Base-by-base conservation (phyloP, 345 rosid genomes). In the Linum trigynum region DNA sequence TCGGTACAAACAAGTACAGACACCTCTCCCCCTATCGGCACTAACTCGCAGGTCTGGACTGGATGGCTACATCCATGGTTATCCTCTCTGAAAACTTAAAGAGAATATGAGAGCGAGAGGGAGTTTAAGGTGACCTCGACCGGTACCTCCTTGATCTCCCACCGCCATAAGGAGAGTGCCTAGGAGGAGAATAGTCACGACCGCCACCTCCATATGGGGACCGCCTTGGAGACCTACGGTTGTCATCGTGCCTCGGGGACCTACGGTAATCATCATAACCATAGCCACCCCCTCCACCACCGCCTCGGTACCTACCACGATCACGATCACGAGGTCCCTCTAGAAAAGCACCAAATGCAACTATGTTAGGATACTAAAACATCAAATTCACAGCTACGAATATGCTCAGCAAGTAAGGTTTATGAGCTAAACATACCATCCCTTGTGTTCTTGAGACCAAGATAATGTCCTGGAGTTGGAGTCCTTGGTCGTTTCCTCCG, bases 401-500 rank as follows among this genome's bases (percentile, higher is more conserved):
- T 11, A 32, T 57, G 10, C 62, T 37, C 14, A 23, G 48, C 3
- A 51, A 9, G 32, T 17, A 64, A 61, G 11, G 32, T 23, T 51
- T 16, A 16, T 38, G 41, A 50, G 40, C 17, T 48, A 61, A 39
- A 61, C 78, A 76, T 69, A 94, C 99, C 96, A 15, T 90, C 97
- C 72, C 97, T 78, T 59, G 85, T 72, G 67, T 79, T 94, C 78
- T 94, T 94, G 79, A 94, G 76, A 62, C 99, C 99, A 75, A 94
- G 97, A 79, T 94, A 94, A 77, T 94, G 97, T 58, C 99, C 99
- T 6, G 99, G 97, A 15, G 99, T 94, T 55, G 99, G 99, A 62
- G 99, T 90, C 77, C 99, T 85, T 8, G 97, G 78, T n/a, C 97
- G 87, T 72, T 85, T 94, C 82, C 99, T 88, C 60, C 99, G 81